Conservation (phyloP, 2,329 filamentous ascomycete genomes). For the Hyphodiscus sp. region DNA sequence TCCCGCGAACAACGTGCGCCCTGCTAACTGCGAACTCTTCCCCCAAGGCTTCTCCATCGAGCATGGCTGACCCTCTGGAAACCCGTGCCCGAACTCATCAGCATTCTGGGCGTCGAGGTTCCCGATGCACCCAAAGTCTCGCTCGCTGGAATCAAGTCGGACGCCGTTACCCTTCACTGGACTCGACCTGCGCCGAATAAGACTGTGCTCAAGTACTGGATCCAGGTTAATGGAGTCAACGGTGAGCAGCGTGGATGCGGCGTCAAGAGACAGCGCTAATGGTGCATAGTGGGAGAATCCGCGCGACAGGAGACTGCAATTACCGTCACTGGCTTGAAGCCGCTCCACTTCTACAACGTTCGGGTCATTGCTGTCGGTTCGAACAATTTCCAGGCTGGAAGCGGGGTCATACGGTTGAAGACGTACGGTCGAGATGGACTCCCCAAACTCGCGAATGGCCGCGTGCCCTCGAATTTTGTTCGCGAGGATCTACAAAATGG, state of each 20-base stretch:
- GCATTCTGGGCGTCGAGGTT: conserved; percentile 88
- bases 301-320: conserved; percentile 78
- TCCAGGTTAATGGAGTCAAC: conserved; percentile 89
- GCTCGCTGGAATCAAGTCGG: conserved; percentile 79
- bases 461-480: conserved; percentile 49
- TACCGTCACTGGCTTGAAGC: conserved; percentile 79
- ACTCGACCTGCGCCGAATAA: conserved; percentile 60
- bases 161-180: conserved; percentile 89
- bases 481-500: conserved; percentile 43
- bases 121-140: conserved; percentile 85
- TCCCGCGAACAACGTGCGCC: neutral
- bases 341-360: conserved; percentile 86
- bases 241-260: conserved; percentile 45
- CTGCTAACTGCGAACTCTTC: neutral
- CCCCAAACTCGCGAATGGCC: conserved; percentile 51
- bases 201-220: conserved; percentile 71
- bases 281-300: conserved; percentile 69
- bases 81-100: conserved; percentile 83
- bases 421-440: conserved; percentile 63
- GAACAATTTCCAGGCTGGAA: conserved; percentile 88
- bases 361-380: conserved; percentile 86
- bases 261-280: conserved; percentile 10
- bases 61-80: conserved; percentile 86
- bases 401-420: conserved; percentile 74
- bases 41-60: conserved; percentile 70